A percentile compares a stretch with the other conserved stretches of the same genome.
Evolutionary conservation across 495 filamentous ascomycete genomes (phyloP).

Genomic region (Talaromyces borbonicus): DNA sequence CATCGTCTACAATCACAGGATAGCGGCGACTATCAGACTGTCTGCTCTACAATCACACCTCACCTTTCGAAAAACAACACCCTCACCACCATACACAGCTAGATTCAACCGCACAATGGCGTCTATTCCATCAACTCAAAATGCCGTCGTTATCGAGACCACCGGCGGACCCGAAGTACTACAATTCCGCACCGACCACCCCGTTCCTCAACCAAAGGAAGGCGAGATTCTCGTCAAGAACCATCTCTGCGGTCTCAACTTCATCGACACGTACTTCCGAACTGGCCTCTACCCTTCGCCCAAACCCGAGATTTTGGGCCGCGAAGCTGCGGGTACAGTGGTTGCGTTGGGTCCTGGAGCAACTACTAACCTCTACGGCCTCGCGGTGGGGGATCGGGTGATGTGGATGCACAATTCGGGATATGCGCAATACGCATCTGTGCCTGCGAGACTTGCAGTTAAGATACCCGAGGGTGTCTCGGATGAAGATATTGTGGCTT

Average conservation of each 20-base stretch:
- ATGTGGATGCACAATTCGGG: constrained; percentile 49
- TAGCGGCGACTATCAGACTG: neutral
- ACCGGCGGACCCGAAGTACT: constrained; percentile 74
- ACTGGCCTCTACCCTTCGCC: constrained; percentile 71
- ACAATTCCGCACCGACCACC: constrained; percentile 61
- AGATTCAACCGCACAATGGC: neutral
- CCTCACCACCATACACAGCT: neutral
- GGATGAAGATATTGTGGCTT: constrained; percentile 55
- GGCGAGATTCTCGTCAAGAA: constrained; percentile 80
- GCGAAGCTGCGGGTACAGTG: constrained; percentile 65
- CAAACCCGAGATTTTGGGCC: constrained; percentile 73
- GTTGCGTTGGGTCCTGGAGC: constrained; percentile 38
- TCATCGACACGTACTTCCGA: constrained; percentile 84
- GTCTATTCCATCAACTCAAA: constrained; percentile 55
- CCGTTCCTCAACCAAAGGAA: constrained; percentile 60
- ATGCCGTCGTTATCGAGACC: constrained; percentile 62
- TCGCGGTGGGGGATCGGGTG: constrained; percentile 57
- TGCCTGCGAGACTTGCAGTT: constrained; percentile 43
- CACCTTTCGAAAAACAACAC: neutral
- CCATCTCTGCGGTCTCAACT: constrained; percentile 79
- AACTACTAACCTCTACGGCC: constrained; percentile 30
- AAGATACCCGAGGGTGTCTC: constrained; percentile 55
- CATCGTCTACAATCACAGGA: neutral
- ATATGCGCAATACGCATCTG: constrained; percentile 74
- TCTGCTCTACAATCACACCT: neutral